phyloP scores from a whole-genome alignment of 805 yeast species.

The Metschnikowia reukaufii region DNA sequence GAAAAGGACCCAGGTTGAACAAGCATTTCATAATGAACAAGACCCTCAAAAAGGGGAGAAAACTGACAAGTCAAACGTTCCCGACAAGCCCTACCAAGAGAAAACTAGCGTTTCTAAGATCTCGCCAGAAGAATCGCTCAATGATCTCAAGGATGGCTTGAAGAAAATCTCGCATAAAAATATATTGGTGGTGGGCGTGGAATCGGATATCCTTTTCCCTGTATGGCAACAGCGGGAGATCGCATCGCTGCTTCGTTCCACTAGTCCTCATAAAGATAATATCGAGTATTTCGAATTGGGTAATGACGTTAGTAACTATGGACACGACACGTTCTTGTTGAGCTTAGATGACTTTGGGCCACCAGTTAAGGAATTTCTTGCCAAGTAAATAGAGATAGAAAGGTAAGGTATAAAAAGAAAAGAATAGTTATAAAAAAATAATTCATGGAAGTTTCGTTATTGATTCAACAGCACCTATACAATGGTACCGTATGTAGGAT shows the following conservation, averaged over 20 bases:
- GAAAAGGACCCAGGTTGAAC: conserved; percentile 41
- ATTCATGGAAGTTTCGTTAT: background rate
- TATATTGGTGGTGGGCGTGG: conserved; percentile 84
- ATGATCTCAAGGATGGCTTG: conserved; percentile 70
- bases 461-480: conserved; percentile 22
- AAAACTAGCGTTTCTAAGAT: conserved; percentile 47
- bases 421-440: background rate
- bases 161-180: conserved; percentile 59
- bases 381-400: conserved; percentile 10
- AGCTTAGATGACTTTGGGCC: conserved; percentile 78
- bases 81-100: conserved; percentile 54
- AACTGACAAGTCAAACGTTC: conserved; percentile 29
- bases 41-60: conserved; percentile 9
- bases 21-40: conserved; percentile 8
- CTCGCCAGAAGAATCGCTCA: conserved; percentile 53
- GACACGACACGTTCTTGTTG: conserved; percentile 87
- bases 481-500: conserved; percentile 53
- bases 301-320: conserved; percentile 74
- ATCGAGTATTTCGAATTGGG: conserved; percentile 73
- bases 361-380: conserved; percentile 67
- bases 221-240: conserved; percentile 93
- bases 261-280: conserved; percentile 26
- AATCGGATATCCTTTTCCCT: conserved; percentile 87
- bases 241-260: conserved; percentile 50
- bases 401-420: background rate